Base-by-base conservation (phyloP, 2,329 filamentous ascomycete species). In the Clarireedia homoeocarpa region DNA sequence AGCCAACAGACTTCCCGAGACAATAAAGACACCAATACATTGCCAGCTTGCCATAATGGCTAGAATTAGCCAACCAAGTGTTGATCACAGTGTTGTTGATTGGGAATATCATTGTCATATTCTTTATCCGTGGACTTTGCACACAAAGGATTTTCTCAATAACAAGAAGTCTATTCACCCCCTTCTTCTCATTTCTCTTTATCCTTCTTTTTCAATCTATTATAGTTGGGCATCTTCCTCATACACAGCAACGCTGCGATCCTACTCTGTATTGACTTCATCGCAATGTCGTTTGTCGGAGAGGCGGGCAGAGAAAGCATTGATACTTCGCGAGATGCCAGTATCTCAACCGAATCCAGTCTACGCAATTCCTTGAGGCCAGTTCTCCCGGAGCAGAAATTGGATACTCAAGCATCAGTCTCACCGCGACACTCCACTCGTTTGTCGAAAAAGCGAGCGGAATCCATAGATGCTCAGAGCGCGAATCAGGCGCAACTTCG, bases 91-190 rank as follows among this genome's bases (percentile, higher is more conserved):
- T 54, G 48, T 55, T 53, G 53, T 63, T 62, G 58, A 63, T 58
- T 55, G 57, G 61, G 57, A 61, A 61, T 57, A 65, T 65, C 64
- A 69, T 69, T 69, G 67, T 69, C 65, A 63, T 63, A 55, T 61
- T 61, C 47, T 56, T 55, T 55, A 63, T 67, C 60, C 63, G 66
- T 67, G 63, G 63, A 51, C 47, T 44, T 52, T 65, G 61, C 62
- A 62, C 61, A 67, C 65, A 69, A 69, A 68, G 66, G 63, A 56
- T 62, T 60, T 57, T 23, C 36, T 56, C 54, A 51, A 49, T 59
- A 60, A 66, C 61, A 68, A 68, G 65, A 68, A 63, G 63, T 59
- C 59, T 61, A 69, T 67, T 69, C 61, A 62, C 61, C 60, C 59
- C 53, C 57, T 38, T 60, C 42, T 26, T 48, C 12, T 26, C 44